Evolutionary conservation across 768 basidiomycete genomes (phyloP).

Genomic region (Ramaria sp.): DNA sequence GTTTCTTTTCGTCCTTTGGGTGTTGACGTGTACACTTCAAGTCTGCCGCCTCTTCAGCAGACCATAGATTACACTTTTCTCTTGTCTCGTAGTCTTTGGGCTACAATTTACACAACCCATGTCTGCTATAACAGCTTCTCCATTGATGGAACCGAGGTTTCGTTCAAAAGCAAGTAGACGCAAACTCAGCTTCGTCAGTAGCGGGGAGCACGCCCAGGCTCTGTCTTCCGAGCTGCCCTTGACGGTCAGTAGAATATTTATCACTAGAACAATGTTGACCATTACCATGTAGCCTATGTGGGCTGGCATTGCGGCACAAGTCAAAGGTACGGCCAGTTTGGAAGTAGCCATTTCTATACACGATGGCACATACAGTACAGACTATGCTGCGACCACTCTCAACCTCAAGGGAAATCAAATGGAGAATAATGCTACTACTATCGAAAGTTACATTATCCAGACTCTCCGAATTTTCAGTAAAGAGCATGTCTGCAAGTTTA

Average conservation of each 20-base stretch:
- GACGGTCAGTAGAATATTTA: background rate
- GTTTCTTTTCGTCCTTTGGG: too few species aligned
- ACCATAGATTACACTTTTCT: too few species aligned
- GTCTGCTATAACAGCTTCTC: background rate
- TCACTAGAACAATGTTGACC: conserved; percentile 8
- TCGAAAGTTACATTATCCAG: conserved; percentile 55
- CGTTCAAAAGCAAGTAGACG: conserved; percentile 6
- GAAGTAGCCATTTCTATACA: conserved; percentile 75
- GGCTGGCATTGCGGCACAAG: conserved; percentile 59
- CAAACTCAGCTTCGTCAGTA: conserved; percentile 6
- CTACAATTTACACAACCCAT: background rate
- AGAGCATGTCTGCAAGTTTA: conserved; percentile 78
- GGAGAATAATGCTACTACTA: conserved; percentile 44
- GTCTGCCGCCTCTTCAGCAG: too few species aligned
- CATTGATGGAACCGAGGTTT: background rate
- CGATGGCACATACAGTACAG: conserved; percentile 78
- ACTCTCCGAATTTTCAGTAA: conserved; percentile 59
- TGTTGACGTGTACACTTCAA: too few species aligned
- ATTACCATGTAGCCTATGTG: conserved; percentile 62
- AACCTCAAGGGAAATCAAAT: conserved; percentile 40
- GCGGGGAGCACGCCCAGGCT: background rate
- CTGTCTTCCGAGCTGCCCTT: conserved; percentile 7
- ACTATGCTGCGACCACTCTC: conserved; percentile 52
- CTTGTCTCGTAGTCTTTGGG: too few species aligned
- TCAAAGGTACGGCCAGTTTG: conserved; percentile 47